Evolutionary conservation across 345 rosid species (phyloP).

Genomic region (Populus pruinosa): DNA sequence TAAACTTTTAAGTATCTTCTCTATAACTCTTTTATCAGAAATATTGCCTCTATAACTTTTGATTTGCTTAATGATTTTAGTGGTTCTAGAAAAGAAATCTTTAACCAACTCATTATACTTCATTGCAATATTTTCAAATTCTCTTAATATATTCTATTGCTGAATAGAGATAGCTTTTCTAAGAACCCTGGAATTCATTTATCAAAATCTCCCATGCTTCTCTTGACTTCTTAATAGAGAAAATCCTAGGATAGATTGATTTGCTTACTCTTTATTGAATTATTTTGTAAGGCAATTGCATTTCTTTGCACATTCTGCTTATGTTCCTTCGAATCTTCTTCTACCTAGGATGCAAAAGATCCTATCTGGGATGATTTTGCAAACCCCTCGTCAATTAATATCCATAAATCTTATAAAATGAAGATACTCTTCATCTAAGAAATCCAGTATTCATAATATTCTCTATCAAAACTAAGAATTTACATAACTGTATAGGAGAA

Average conservation of each 20-base stretch:
- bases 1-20: not conserved
- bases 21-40: not conserved
- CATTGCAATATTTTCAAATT: not conserved
- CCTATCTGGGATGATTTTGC: not conserved
- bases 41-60: not conserved
- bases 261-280: not conserved
- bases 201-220: not conserved
- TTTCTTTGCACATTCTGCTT: not conserved
- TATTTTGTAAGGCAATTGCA: not conserved
- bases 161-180: not conserved
- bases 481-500: no score
- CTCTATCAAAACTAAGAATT: not conserved
- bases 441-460: not conserved
- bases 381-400: no score
- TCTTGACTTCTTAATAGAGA: not conserved
- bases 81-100: not conserved
- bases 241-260: not conserved
- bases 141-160: not conserved
- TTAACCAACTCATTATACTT: not conserved
- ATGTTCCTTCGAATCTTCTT: not conserved
- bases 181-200: not conserved
- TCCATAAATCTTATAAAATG: not conserved
- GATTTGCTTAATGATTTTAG: not conserved
- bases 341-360: not conserved
- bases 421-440: not conserved